A percentile compares a stretch with the other conserved stretches of the same genome.
Evolutionary conservation across 352 stramenopile genomes (phyloP).

Genomic region (Salisapilia sapeloensis): DNA sequence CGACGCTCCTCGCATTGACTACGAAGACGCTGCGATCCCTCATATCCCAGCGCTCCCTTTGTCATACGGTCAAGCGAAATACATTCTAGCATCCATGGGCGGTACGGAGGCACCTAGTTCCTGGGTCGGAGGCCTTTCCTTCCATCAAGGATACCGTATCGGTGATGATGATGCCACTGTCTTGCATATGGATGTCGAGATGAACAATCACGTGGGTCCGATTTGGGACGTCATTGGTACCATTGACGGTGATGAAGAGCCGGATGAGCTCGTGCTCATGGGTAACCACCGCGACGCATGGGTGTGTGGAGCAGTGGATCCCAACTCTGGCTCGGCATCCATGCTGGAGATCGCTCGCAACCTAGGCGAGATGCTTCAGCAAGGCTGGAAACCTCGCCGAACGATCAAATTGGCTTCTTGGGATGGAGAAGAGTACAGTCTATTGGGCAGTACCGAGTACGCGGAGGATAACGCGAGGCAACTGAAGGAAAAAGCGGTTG

Average conservation of each 20-base stretch:
- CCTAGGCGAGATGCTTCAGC: conserved; percentile 38
- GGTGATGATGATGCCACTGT: conserved; percentile 45
- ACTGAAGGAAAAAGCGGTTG: conserved; percentile 34
- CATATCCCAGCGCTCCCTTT: conserved; percentile 49
- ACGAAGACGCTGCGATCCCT: conserved; percentile 35
- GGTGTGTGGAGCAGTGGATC: conserved; percentile 79
- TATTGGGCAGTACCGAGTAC: conserved; percentile 74
- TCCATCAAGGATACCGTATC: conserved; percentile 52
- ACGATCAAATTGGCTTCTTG: conserved; percentile 70
- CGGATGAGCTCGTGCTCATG: conserved; percentile 65
- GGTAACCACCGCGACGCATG: conserved; percentile 86
- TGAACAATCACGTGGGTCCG: conserved; percentile 56
- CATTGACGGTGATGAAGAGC: conserved; percentile 35
- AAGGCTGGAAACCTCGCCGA: conserved; percentile 47
- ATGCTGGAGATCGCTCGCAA: conserved; percentile 74
- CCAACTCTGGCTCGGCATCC: conserved; percentile 57
- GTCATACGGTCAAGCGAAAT: conserved; percentile 65
- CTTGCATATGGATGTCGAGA: conserved; percentile 41
- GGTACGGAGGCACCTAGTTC: conserved; percentile 25
- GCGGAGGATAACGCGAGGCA: conserved; percentile 38
- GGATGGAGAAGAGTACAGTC: conserved; percentile 74
- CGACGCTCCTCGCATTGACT: conserved; percentile 4
- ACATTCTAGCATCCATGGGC: conserved; percentile 47
- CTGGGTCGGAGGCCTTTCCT: conserved; percentile 44
- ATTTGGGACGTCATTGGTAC: conserved; percentile 82